Evolutionary conservation across 2,329 filamentous ascomycete species (phyloP), one percentile per base, ranked within the genome.

Genomic region (Fusarium guadeloupense): DNA sequence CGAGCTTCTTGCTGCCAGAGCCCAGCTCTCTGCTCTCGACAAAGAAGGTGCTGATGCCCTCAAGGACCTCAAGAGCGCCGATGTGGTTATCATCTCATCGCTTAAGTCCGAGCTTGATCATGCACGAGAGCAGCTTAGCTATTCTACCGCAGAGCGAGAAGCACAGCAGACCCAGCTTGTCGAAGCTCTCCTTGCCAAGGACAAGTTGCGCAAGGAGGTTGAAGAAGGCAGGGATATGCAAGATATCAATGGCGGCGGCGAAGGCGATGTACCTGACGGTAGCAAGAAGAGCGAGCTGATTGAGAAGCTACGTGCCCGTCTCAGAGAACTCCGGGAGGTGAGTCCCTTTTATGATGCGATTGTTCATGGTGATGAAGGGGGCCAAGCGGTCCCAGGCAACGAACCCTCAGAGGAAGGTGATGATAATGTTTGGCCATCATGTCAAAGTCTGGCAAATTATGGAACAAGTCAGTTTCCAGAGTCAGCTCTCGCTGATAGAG

Each of bases 281-380:
- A 69, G 74, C 58, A 83, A 81, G 72, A 69, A 72, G 41, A 71
- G 69, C 56, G 84, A 85, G 67, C 84, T 85, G 76, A 80, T 84
- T 56, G 83, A 85, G 68, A 86, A 86, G 76, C 77, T 87, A 40
- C 81, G 83, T 40, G 74, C 78, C 43, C 80, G 81, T 41, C 79
- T 86, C 62, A 81, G 81, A 72, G 79, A 85, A 72, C 77, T 85
- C 69, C 83, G 83, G 62, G 82, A 87, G 81, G 85, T 87, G 74
- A 83, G 84, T 61, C 56, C 51, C 26, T 50, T 64, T 39, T 40
- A 38, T 35, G 12, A 26, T 41, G 43, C 51, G 35, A 30, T 66
- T 37, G 17, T 31, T 19, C 33, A 42, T 41, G 62, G 54, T 12
- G 44, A 56, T 16, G 31, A 46, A 17, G 21, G 38, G 25, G 57